These are phyloP conservation scores for Aspergillus ibericus DNA, from an alignment of 2,329 filamentous ascomycete genomes.

Conservation along the genomic window DNA sequence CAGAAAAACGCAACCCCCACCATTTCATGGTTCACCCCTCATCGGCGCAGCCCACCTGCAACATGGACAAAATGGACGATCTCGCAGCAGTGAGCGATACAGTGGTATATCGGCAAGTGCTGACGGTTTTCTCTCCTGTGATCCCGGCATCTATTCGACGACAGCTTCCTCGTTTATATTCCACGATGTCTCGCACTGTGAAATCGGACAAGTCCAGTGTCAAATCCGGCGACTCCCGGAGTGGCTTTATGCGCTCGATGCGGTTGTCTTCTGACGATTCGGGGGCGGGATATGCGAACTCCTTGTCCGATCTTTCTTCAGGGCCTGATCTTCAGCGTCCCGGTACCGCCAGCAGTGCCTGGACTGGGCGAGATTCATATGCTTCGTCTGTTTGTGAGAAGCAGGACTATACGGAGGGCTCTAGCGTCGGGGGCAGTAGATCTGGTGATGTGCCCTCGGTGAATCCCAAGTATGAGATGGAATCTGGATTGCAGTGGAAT, in stretches of 20 bases:
- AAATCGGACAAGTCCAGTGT: conserved; percentile 1
- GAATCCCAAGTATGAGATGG: conserved; percentile 28
- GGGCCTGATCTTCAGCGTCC: conserved; percentile 10
- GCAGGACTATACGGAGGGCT: conserved; percentile 23
- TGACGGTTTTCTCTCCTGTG: conserved; percentile 18
- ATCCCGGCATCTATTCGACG: conserved; percentile 32
- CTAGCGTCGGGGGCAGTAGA: conserved; percentile 16
- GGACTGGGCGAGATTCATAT: conserved; percentile 7
- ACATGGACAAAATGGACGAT: conserved; percentile 2
- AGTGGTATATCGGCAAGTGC: conserved; percentile 22
- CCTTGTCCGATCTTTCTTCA: background rate
- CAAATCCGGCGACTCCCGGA: background rate
- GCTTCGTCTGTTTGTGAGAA: conserved; percentile 14
- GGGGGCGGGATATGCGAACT: background rate
- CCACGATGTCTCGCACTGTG: conserved; percentile 12
- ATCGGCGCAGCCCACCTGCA: background rate
- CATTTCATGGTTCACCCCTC: background rate
- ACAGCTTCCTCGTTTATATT: conserved; percentile 27
- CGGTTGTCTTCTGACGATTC: background rate
- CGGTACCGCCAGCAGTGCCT: conserved; percentile 15
- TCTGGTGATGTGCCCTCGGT: conserved; percentile 12
- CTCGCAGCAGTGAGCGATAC: background rate
- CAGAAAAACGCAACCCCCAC: background rate
- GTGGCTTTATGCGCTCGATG: background rate
- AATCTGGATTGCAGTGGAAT: conserved; percentile 38